phyloP scores from a whole-genome alignment of 140 eudicot species.

The Anethum foeniculum region DNA sequence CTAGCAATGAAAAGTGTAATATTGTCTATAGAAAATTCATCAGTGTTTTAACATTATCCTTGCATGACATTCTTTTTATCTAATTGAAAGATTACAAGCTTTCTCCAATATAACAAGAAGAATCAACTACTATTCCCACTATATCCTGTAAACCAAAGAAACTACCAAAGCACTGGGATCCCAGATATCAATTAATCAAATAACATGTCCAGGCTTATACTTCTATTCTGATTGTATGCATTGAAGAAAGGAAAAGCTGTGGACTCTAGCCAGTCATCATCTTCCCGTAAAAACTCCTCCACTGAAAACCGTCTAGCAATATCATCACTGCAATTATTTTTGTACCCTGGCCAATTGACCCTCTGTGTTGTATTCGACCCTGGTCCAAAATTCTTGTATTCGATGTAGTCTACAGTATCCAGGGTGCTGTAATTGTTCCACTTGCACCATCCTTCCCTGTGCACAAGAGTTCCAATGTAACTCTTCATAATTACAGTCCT shows the following conservation, averaged over 20 bases:
- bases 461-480: conserved; percentile 53
- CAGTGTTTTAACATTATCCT: background rate
- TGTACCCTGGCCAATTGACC: conserved; percentile 65
- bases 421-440: conserved; percentile 49
- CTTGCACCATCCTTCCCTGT: conserved; percentile 65
- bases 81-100: background rate
- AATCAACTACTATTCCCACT: background rate
- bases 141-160: background rate
- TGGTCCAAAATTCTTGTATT: conserved; percentile 68
- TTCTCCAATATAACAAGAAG: background rate
- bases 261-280: conserved; percentile 56
- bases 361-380: conserved; percentile 57
- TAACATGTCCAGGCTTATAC: background rate
- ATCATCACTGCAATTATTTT: conserved; percentile 36
- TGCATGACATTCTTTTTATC: background rate
- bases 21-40: no score
- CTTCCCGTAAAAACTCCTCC: conserved; percentile 59
- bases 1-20: background rate
- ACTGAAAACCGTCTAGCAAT: conserved; percentile 35
- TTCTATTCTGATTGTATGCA: conserved; percentile 21
- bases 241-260: conserved; percentile 52
- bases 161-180: background rate
- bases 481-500: conserved; percentile 55
- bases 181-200: background rate
- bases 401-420: conserved; percentile 55